phyloP scores from a whole-genome alignment of 331 rosid species.

The Arachis monticola region DNA sequence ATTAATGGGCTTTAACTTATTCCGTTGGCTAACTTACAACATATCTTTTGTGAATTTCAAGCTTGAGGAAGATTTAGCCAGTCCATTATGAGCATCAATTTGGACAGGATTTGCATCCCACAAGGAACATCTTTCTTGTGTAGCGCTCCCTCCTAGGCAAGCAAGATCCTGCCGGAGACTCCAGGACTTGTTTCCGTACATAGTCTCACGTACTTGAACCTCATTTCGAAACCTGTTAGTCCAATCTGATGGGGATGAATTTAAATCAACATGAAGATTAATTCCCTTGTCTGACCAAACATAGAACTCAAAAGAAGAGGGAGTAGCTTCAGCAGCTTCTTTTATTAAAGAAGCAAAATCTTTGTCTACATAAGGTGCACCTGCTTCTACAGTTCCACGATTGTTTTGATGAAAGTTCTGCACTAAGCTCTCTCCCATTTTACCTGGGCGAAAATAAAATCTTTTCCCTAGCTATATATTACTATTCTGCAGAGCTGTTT shows the following conservation, averaged over 20 bases:
- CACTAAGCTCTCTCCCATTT: slow-evolving; percentile 25
- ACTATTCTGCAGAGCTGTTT: slow-evolving; percentile 31
- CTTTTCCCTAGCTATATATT: slow-evolving; percentile 40
- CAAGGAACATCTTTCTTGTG: slow-evolving; percentile 46
- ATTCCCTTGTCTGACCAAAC: slow-evolving; percentile 76
- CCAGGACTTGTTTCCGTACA: slow-evolving; percentile 42
- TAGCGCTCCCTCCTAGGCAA: slow-evolving; percentile 45
- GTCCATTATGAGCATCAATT: slow-evolving; percentile 41
- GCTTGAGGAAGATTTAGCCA: slow-evolving; percentile 36
- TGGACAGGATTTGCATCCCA: slow-evolving; percentile 42
- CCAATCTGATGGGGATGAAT: slow-evolving; percentile 75
- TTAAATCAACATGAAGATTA: slow-evolving; percentile 68
- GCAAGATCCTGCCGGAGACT: slow-evolving; percentile 56
- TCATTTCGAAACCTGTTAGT: slow-evolving; percentile 58
- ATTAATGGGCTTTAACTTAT: slow-evolving; percentile 31
- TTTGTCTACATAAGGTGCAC: slow-evolving; percentile 41
- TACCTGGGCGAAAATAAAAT: slow-evolving; percentile 32
- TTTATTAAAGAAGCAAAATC: slow-evolving; percentile 44
- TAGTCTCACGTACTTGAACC: slow-evolving; percentile 49
- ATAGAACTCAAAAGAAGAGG: slow-evolving; percentile 61
- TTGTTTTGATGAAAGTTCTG: slow-evolving; percentile 29
- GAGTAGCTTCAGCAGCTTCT: slow-evolving; percentile 45
- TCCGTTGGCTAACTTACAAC: background rate
- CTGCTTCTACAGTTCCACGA: slow-evolving; percentile 37
- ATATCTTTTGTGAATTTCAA: slow-evolving; percentile 31